Percentiles rank a stretch among this genome's conserved stretches.
Conservation (phyloP, 768 basidiomycete species). For the Tubosaeta sp. region DNA sequence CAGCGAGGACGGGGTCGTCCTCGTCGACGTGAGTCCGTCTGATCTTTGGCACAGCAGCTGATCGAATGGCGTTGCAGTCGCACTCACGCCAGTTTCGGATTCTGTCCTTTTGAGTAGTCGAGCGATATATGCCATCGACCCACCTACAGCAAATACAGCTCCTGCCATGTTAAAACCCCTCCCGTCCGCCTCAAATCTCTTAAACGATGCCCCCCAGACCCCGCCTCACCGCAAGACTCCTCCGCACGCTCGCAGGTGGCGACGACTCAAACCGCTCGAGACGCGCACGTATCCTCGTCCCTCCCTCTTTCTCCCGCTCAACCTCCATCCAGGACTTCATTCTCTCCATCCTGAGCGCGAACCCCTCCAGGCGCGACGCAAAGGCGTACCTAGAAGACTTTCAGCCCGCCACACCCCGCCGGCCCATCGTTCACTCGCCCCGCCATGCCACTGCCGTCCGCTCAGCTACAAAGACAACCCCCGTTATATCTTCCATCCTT, state of each 20-base stretch:
- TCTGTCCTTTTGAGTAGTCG: constrained; percentile 24
- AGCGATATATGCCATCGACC: constrained; percentile 21
- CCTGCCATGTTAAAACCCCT: constrained; percentile 24
- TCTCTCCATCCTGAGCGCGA: constrained; percentile 87
- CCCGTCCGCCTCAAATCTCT: not conserved
- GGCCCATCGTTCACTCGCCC: no score
- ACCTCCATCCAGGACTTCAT: constrained; percentile 77
- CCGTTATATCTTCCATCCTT: constrained; percentile 69
- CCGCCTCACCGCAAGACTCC: constrained; percentile 21
- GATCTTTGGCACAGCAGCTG: not conserved
- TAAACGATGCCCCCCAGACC: not conserved
- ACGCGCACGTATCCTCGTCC: constrained; percentile 38
- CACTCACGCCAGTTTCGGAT: constrained; percentile 24
- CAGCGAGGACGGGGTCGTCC: constrained; percentile 52
- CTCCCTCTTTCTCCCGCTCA: constrained; percentile 3
- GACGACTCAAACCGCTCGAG: constrained; percentile 38
- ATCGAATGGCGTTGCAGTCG: constrained; percentile 12
- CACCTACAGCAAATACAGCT: constrained; percentile 29
- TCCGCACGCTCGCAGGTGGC: constrained; percentile 3
- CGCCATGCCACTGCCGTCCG: constrained; percentile 13
- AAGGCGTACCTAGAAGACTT: constrained; percentile 91
- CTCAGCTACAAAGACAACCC: constrained; percentile 38
- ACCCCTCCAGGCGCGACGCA: constrained; percentile 88
- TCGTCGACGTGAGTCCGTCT: constrained; percentile 40
- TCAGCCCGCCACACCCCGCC: constrained; percentile 31